Conservation (phyloP, 441 rosid genomes). For the Iberis amara region DNA sequence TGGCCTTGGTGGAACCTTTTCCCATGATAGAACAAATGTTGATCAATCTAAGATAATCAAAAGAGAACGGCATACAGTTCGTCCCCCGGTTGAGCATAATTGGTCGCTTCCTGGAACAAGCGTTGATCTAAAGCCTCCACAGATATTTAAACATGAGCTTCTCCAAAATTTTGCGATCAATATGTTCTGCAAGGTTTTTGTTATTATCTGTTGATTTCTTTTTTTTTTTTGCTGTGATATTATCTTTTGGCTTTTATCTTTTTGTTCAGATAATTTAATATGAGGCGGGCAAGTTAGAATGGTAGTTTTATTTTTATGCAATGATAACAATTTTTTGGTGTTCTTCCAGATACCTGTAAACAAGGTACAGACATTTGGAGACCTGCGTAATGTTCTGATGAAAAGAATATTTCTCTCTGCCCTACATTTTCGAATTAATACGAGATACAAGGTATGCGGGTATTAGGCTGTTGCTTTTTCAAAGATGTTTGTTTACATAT, state of each 20-base stretch:
- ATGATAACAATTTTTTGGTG: conserved; percentile 15
- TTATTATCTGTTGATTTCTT: conserved; percentile 14
- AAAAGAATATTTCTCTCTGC: conserved; percentile 99
- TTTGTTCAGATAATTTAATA: neutral
- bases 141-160: conserved; percentile 98
- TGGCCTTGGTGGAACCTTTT: conserved; percentile 72
- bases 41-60: conserved; percentile 63
- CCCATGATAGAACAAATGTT: conserved; percentile 53
- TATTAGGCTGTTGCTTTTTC: neutral
- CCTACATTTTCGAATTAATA: conserved; percentile 94
- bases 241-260: neutral
- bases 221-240: neutral
- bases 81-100: conserved; percentile 91
- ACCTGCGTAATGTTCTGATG: conserved; percentile 92
- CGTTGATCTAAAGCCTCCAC: conserved; percentile 63
- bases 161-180: conserved; percentile 93
- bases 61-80: conserved; percentile 79
- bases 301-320: conserved; percentile 6
- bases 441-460: conserved; percentile 81
- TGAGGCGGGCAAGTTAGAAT: conserved; percentile 14
- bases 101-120: conserved; percentile 88
- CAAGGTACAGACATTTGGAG: conserved; percentile 83
- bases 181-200: conserved; percentile 92
- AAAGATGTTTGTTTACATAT: neutral
- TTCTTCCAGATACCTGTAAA: conserved; percentile 85